Conservation (phyloP, 2,329 filamentous ascomycete species). For the Fusarium bactridioides region DNA sequence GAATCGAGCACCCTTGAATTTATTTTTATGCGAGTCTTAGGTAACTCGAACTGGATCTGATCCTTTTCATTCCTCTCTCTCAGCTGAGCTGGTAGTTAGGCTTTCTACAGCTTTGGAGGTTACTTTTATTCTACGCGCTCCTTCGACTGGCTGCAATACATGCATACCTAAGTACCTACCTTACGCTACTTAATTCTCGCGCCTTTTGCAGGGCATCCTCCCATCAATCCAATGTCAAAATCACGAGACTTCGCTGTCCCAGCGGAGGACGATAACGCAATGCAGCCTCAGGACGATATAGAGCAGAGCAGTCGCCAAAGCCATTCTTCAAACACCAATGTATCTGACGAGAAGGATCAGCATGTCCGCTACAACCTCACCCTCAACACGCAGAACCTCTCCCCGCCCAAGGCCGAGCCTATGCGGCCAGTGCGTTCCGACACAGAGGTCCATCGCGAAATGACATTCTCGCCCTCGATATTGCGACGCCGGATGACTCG, state of each 20-base stretch:
- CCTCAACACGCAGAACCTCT: slow-evolving; percentile 41
- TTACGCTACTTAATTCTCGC: background rate
- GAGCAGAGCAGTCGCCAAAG: slow-evolving; percentile 28
- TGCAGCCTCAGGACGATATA: slow-evolving; percentile 13
- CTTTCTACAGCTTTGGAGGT: background rate
- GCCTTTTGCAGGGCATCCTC: background rate
- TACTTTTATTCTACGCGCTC: background rate
- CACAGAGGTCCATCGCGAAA: slow-evolving; percentile 39
- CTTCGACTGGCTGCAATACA: background rate
- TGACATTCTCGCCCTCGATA: slow-evolving; percentile 41
- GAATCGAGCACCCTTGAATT: slow-evolving; percentile 12
- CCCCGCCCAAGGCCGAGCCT: slow-evolving; percentile 26
- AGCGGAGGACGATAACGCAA: slow-evolving; percentile 9
- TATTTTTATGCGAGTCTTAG: slow-evolving; percentile 9
- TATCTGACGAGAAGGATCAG: slow-evolving; percentile 28
- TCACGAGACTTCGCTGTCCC: slow-evolving; percentile 23
- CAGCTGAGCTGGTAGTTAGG: background rate
- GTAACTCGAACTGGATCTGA: background rate
- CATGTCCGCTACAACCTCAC: slow-evolving; percentile 43
- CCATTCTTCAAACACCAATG: slow-evolving; percentile 35
- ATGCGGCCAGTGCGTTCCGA: slow-evolving; percentile 39
- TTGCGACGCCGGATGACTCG: slow-evolving; percentile 52
- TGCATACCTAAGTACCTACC: background rate
- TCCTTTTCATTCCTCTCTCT: background rate
- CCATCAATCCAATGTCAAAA: background rate